Percentiles rank a stretch among this genome's conserved stretches.
phyloP scores from a whole-genome alignment of 805 yeast genomes.

The Huiozyma sinensis region DNA sequence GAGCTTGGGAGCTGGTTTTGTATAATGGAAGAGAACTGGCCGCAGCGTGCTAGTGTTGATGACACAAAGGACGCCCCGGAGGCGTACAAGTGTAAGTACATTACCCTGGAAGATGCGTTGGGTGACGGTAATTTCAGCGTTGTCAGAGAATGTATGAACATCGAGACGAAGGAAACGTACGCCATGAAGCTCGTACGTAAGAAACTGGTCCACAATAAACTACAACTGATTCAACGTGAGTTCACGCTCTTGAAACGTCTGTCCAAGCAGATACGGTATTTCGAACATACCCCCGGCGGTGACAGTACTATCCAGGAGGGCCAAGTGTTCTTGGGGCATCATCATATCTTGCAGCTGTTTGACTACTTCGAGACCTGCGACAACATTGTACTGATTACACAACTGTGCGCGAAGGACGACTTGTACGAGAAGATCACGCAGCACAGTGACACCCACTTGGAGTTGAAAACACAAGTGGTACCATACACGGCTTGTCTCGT shows the following conservation, averaged over 20 bases:
- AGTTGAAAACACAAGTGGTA: conserved; percentile 37
- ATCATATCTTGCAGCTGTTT: conserved; percentile 47
- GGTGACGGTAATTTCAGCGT: conserved; percentile 42
- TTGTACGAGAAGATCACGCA: conserved; percentile 46
- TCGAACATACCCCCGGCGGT: conserved; percentile 17
- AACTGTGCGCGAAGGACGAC: conserved; percentile 59
- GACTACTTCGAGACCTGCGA: conserved; percentile 64
- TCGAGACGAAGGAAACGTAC: conserved; percentile 31
- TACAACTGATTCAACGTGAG: conserved; percentile 45
- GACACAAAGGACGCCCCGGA: not conserved
- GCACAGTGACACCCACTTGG: conserved; percentile 32
- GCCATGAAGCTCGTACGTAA: conserved; percentile 37
- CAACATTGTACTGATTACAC: conserved; percentile 48
- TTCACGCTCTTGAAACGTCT: conserved; percentile 37
- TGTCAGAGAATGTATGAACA: conserved; percentile 40
- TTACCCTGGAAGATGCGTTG: conserved; percentile 19
- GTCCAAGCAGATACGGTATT: conserved; percentile 14
- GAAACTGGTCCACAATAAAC: conserved; percentile 17
- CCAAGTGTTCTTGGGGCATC: conserved; percentile 27
- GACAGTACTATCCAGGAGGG: not conserved
- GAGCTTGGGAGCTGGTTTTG: too few species aligned
- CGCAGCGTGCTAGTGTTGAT: too few species aligned
- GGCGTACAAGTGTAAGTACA: conserved; percentile 21
- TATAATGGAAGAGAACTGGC: too few species aligned
- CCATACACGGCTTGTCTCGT: conserved; percentile 40